Percentiles rank a stretch among this genome's conserved stretches.
These are phyloP conservation scores for Backusella parvicylindrica DNA, from an alignment of 192 early-diverging fungal genomes.

Conservation along the genomic window DNA sequence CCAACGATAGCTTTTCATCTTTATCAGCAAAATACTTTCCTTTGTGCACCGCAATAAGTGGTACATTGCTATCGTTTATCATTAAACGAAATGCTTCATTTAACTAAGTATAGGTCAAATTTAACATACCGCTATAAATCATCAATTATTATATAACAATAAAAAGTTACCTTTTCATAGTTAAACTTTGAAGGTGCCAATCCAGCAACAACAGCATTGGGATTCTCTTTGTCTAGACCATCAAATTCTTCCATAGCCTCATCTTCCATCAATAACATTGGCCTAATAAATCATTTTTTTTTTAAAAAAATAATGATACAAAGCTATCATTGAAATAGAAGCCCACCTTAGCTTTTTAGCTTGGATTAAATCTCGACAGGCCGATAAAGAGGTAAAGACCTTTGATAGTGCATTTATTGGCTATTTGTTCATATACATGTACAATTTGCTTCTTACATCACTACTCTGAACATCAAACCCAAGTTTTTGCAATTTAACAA, in stretches of 20 bases:
- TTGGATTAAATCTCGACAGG: conserved; percentile 63
- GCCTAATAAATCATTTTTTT: conserved; percentile 40
- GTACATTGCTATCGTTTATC: conserved; percentile 41
- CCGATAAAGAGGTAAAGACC: conserved; percentile 80
- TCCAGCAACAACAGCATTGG: conserved; percentile 82
- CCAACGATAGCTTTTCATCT: conserved; percentile 62
- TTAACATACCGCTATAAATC: neutral
- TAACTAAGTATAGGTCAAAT: conserved; percentile 41
- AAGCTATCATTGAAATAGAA: neutral
- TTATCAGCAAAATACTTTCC: conserved; percentile 72
- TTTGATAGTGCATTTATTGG: conserved; percentile 24
- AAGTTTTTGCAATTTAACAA: conserved; percentile 54
- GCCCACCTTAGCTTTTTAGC: conserved; percentile 38
- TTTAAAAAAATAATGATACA: neutral
- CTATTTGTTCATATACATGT: neutral
- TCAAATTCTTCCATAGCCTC: conserved; percentile 71
- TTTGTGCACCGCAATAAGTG: conserved; percentile 82
- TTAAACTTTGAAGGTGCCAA: conserved; percentile 69
- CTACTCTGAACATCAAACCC: conserved; percentile 64
- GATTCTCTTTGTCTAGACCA: conserved; percentile 47
- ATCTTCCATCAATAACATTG: conserved; percentile 74
- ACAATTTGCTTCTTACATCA: conserved; percentile 39
- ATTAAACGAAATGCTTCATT: conserved; percentile 78
- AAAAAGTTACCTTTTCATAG: conserved; percentile 55
- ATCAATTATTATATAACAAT: neutral